These are phyloP conservation scores for Trametes coccinea DNA, from an alignment of 768 basidiomycete species.

Conservation along the genomic window DNA sequence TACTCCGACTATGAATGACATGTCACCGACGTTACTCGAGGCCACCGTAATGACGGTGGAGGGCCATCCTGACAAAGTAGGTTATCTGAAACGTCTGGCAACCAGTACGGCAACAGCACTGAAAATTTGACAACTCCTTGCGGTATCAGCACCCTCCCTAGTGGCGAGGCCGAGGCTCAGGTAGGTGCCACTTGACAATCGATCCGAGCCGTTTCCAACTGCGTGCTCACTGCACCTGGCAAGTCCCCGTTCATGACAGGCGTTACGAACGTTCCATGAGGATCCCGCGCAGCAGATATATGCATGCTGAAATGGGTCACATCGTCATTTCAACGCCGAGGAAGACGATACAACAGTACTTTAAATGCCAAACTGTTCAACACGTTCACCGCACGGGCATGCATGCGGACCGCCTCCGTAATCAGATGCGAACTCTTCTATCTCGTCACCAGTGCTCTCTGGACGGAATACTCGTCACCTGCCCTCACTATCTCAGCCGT, in stretches of 20 bases:
- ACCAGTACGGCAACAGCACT: background rate
- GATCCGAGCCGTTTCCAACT: background rate
- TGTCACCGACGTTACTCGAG: background rate
- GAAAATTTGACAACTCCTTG: too few species aligned
- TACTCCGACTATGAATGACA: background rate
- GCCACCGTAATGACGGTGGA: background rate
- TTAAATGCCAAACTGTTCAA: background rate
- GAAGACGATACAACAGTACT: background rate
- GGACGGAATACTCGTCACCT: too few species aligned
- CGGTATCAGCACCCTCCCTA: background rate
- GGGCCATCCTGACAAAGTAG: background rate
- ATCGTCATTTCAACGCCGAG: background rate
- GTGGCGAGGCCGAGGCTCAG: background rate
- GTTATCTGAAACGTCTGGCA: background rate
- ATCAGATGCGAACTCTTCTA: background rate
- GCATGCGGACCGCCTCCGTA: background rate
- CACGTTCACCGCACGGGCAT: background rate
- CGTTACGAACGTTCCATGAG: background rate
- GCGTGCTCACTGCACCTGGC: background rate
- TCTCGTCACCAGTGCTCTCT: too few species aligned
- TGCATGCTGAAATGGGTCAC: background rate
- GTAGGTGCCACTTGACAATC: background rate
- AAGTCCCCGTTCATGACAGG: background rate
- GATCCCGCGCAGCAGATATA: background rate
- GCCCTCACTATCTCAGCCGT: too few species aligned